Evolutionary conservation across 2,329 filamentous ascomycete species (phyloP).

Genomic region (Madurella mycetomatis): DNA sequence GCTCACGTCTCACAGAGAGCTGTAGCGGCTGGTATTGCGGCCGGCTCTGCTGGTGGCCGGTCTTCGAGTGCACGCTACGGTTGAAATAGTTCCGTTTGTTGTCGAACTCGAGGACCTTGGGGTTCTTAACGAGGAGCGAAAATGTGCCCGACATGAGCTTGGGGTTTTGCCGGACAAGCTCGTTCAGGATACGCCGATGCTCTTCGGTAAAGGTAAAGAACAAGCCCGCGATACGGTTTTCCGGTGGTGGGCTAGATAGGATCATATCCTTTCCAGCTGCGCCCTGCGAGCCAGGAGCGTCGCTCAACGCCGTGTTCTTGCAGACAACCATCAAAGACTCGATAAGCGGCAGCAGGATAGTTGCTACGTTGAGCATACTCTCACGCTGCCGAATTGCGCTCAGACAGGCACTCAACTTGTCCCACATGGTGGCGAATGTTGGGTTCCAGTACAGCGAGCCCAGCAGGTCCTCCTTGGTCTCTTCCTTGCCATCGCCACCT

Average conservation of each 20-base stretch:
- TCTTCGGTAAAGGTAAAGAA: constrained; percentile 99
- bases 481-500: constrained; percentile 49
- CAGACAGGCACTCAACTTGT: constrained; percentile 83
- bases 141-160: constrained; percentile 99
- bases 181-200: constrained; percentile 94
- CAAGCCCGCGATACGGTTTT: constrained; percentile 76
- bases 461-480: constrained; percentile 77
- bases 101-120: constrained; percentile 97
- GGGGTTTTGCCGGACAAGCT: constrained; percentile 93
- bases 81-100: constrained; percentile 99
- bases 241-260: constrained; percentile 70
- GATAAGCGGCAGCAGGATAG: constrained; percentile 88
- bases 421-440: constrained; percentile 88
- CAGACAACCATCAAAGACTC: constrained; percentile 98
- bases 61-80: constrained; percentile 73
- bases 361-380: constrained; percentile 95
- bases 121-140: constrained; percentile 92
- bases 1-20: constrained; percentile 83
- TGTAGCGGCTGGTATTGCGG: constrained; percentile 70
- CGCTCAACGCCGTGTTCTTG: constrained; percentile 87
- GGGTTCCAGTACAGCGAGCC: constrained; percentile 84
- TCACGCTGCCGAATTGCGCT: constrained; percentile 84
- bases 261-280: constrained; percentile 61
- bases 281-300: constrained; percentile 47
- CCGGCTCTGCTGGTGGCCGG: constrained; percentile 63